Conservation (phyloP, 2,329 filamentous ascomycete genomes). For the Epicoccum nigrum region DNA sequence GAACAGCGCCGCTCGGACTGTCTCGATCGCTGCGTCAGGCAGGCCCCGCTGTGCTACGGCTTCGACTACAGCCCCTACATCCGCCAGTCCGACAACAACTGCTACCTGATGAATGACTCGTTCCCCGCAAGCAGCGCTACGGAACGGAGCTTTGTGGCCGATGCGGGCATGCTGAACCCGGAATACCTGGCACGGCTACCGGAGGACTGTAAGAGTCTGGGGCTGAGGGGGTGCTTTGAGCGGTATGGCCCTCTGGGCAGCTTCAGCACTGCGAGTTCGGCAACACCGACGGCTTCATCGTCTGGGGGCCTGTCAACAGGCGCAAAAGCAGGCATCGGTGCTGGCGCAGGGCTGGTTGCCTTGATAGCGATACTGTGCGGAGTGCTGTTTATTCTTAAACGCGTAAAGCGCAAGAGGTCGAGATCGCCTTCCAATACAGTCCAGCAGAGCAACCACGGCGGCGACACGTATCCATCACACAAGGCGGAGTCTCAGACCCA, state of each 20-base stretch:
- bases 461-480: neutral
- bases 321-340: neutral
- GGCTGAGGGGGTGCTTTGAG: neutral
- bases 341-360: neutral
- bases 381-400: neutral
- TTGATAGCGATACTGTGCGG: neutral
- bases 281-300: neutral
- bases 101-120: slow-evolving; percentile 16
- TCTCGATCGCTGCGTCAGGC: slow-evolving; percentile 15
- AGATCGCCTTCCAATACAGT: no score
- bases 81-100: slow-evolving; percentile 3
- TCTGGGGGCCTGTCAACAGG: neutral
- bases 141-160: slow-evolving; percentile 1
- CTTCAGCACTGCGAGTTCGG: neutral
- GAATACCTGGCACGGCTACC: neutral
- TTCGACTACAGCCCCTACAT: slow-evolving; percentile 14
- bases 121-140: neutral
- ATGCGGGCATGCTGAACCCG: slow-evolving; percentile 10
- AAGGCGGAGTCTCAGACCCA: neutral
- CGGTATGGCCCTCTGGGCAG: neutral
- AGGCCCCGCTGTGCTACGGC: slow-evolving; percentile 16
- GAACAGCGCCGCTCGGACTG: slow-evolving; percentile 6
- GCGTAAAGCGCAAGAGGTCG: neutral
- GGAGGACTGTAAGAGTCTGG: neutral
- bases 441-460: neutral